A percentile compares a stretch with the other conserved stretches of the same genome.
These are phyloP conservation scores for Mallotus nudiflorus DNA, from an alignment of 345 rosid genomes.

Conservation along the genomic window DNA sequence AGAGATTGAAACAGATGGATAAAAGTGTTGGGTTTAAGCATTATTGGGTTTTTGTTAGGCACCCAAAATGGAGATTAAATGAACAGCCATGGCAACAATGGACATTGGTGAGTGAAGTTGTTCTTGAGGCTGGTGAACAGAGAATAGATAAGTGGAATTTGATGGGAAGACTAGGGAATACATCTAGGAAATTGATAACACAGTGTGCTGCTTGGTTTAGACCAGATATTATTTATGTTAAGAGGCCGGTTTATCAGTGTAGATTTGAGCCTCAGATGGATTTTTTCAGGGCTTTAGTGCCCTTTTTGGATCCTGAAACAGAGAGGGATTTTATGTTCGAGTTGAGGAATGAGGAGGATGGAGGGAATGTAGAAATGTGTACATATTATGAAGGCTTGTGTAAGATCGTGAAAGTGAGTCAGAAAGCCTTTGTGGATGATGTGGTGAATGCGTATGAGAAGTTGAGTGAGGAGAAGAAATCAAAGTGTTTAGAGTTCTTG, in stretches of 20 bases:
- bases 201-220: conserved; percentile 93
- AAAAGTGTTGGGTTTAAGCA: conserved; percentile 62
- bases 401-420: conserved; percentile 77
- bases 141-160: conserved; percentile 91
- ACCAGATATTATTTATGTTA: conserved; percentile 86
- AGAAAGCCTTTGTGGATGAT: conserved; percentile 89
- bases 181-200: conserved; percentile 59
- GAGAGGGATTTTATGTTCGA: conserved; percentile 60
- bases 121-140: conserved; percentile 66
- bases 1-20: conserved; percentile 62
- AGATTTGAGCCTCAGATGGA: conserved; percentile 87
- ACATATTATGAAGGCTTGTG: conserved; percentile 85
- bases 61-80: conserved; percentile 78
- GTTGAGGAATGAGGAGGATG: conserved; percentile 53
- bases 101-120: conserved; percentile 89
- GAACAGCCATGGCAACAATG: conserved; percentile 96
- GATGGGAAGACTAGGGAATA: conserved; percentile 91
- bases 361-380: conserved; percentile 56
- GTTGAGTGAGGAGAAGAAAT: conserved; percentile 73
- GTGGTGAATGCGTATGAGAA: conserved; percentile 84
- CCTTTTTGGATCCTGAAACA: conserved; percentile 66
- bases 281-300: conserved; percentile 58
- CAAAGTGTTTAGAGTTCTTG: conserved; percentile 72
- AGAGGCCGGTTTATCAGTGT: conserved; percentile 87
- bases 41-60: conserved; percentile 91